Evolutionary conservation across 2,329 filamentous ascomycete species (phyloP).

Genomic region (Ambrosiella cleistominuta): DNA sequence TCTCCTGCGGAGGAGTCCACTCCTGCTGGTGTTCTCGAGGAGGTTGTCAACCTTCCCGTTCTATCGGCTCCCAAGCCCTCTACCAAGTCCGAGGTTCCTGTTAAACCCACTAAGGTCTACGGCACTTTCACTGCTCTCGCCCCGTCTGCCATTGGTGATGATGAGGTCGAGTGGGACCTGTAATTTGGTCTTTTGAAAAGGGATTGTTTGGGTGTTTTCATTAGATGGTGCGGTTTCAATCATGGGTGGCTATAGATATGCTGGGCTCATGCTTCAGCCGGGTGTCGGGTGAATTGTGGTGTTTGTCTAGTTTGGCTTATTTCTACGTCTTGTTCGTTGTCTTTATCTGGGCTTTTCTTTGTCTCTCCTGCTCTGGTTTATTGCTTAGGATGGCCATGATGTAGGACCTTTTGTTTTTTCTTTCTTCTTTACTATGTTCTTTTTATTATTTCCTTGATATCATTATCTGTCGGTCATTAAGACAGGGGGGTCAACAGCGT

Average conservation of each 20-base stretch:
- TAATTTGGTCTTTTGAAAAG: background rate
- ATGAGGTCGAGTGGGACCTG: background rate
- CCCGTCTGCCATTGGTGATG: background rate
- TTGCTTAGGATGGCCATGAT: background rate
- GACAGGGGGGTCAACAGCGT: background rate
- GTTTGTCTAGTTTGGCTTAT: background rate
- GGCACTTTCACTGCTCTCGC: background rate
- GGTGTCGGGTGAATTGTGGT: background rate
- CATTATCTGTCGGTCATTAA: background rate
- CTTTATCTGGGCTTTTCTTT: background rate
- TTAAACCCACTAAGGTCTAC: slow-evolving; percentile 25
- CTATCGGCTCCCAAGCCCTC: slow-evolving; percentile 17
- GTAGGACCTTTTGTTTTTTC: background rate
- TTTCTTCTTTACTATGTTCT: background rate
- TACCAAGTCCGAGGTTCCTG: slow-evolving; percentile 30
- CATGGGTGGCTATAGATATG: background rate
- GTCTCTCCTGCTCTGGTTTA: background rate
- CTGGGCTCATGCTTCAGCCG: background rate
- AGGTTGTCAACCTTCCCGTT: slow-evolving; percentile 3
- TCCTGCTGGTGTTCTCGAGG: slow-evolving; percentile 9
- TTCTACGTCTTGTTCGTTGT: background rate
- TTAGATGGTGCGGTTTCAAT: background rate
- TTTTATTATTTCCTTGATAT: background rate
- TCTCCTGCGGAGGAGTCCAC: slow-evolving; percentile 13
- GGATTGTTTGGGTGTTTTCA: background rate